Evolutionary conservation across 148 eudicot genomes (phyloP).

Genomic region (Drosera capensis): DNA sequence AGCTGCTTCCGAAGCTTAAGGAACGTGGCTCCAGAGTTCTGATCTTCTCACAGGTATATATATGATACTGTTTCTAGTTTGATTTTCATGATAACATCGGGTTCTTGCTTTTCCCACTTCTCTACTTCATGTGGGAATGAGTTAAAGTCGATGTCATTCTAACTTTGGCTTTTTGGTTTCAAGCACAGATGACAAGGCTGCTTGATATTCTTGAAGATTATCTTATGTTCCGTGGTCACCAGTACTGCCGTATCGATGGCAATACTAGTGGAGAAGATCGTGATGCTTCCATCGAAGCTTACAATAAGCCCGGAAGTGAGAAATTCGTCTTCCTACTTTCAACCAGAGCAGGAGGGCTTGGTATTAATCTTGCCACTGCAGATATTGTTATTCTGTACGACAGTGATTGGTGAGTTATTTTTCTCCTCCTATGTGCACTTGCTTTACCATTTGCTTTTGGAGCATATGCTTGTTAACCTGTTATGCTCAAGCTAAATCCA

Average conservation of each 20-base stretch:
- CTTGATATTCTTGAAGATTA: constrained; percentile 95
- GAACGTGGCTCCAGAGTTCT: constrained; percentile 92
- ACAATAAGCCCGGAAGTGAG: constrained; percentile 85
- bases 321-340: constrained; percentile 83
- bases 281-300: constrained; percentile 87
- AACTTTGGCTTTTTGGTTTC: constrained; percentile 6
- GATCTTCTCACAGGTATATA: constrained; percentile 80
- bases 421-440: neutral
- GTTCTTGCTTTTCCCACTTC: neutral
- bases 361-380: constrained; percentile 97
- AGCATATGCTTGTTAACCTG: neutral
- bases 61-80: neutral
- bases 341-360: constrained; percentile 98
- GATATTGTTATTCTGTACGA: constrained; percentile 94
- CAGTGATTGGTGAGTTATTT: constrained; percentile 67
- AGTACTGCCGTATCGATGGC: constrained; percentile 90
- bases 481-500: constrained; percentile 2
- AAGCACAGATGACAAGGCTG: constrained; percentile 78
- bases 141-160: neutral
- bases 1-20: constrained; percentile 85
- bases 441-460: neutral
- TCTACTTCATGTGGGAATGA: neutral
- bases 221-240: constrained; percentile 65
- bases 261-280: constrained; percentile 98
- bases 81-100: neutral